phyloP scores from a whole-genome alignment of 768 basidiomycete species.

The Rickenella mellea region DNA sequence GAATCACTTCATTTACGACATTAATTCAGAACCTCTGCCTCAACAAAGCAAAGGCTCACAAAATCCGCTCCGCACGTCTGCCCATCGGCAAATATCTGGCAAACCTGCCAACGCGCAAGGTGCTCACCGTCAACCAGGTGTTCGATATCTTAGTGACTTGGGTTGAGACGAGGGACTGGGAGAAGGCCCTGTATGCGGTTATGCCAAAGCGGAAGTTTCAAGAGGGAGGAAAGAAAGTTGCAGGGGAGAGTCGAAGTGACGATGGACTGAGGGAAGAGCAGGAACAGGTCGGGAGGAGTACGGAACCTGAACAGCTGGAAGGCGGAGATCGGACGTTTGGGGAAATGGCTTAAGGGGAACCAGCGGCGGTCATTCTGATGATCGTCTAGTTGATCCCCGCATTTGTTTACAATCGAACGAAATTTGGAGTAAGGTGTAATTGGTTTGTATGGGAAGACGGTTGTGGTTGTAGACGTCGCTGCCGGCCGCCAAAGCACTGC shows the following conservation, averaged over 20 bases:
- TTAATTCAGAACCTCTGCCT: constrained; percentile 73
- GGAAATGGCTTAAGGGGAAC: constrained; percentile 4
- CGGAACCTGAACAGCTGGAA: constrained; percentile 11
- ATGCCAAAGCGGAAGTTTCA: constrained; percentile 90
- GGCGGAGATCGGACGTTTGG: constrained; percentile 12
- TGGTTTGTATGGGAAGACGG: too few relatives aligned
- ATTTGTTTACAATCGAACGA: too few relatives aligned
- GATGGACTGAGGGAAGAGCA: constrained; percentile 7
- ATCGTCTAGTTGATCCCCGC: too few relatives aligned
- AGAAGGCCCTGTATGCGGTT: constrained; percentile 75
- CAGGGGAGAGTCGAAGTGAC: constrained; percentile 11
- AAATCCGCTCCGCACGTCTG: constrained; percentile 77
- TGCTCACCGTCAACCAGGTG: constrained; percentile 94
- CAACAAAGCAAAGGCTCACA: constrained; percentile 68
- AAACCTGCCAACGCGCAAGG: constrained; percentile 81
- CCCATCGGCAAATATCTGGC: constrained; percentile 91
- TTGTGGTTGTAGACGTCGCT: too few relatives aligned
- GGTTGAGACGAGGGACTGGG: constrained; percentile 83
- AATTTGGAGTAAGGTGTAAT: too few relatives aligned
- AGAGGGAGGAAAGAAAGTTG: constrained; percentile 24
- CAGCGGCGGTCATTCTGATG: neutral
- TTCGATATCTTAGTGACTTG: constrained; percentile 89
- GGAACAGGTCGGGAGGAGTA: constrained; percentile 6
- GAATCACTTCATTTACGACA: constrained; percentile 11
- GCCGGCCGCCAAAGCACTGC: too few relatives aligned